Percentiles rank a stretch among this genome's conserved stretches.
Conservation (phyloP, 495 filamentous ascomycete species). For the Hamigera avellanea region DNA sequence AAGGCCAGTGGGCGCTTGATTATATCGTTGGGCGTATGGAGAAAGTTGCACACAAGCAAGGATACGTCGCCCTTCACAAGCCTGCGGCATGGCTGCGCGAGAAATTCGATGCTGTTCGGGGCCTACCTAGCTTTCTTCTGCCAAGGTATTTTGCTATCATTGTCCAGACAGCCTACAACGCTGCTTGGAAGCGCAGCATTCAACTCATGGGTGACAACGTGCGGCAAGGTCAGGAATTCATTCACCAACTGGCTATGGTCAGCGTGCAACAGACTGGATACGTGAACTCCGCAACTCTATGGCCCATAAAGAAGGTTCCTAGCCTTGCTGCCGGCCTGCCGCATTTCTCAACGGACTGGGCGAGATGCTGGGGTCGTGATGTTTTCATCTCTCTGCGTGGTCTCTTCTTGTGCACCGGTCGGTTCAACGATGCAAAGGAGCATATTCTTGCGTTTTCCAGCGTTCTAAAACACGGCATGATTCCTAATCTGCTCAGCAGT, state of each 20-base stretch:
- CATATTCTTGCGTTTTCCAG: constrained; percentile 94
- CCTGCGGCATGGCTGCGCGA: constrained; percentile 70
- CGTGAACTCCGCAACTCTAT: constrained; percentile 80
- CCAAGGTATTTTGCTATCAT: constrained; percentile 90
- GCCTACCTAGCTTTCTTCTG: constrained; percentile 76
- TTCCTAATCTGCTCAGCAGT: constrained; percentile 83
- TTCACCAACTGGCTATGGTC: constrained; percentile 78
- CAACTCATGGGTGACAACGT: constrained; percentile 69
- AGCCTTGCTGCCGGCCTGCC: constrained; percentile 88
- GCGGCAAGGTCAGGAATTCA: constrained; percentile 67
- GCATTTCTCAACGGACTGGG: constrained; percentile 91
- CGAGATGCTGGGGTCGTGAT: constrained; percentile 94
- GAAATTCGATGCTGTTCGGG: constrained; percentile 72
- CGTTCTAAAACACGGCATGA: constrained; percentile 97
- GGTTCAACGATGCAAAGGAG: constrained; percentile 78
- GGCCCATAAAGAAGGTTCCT: constrained; percentile 71
- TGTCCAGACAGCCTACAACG: constrained; percentile 73
- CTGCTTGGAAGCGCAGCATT: constrained; percentile 66
- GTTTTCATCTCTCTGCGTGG: constrained; percentile 93
- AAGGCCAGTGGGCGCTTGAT: constrained; percentile 91
- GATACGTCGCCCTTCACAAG: constrained; percentile 44
- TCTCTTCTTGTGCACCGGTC: constrained; percentile 76
- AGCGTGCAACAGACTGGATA: constrained; percentile 82
- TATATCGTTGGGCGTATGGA: constrained; percentile 74
- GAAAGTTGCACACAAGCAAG: constrained; percentile 49